Evolutionary conservation across 164 flowering plant genomes (phyloP), one percentile per base, ranked within the genome.

Genomic region (Protea cynaroides): DNA sequence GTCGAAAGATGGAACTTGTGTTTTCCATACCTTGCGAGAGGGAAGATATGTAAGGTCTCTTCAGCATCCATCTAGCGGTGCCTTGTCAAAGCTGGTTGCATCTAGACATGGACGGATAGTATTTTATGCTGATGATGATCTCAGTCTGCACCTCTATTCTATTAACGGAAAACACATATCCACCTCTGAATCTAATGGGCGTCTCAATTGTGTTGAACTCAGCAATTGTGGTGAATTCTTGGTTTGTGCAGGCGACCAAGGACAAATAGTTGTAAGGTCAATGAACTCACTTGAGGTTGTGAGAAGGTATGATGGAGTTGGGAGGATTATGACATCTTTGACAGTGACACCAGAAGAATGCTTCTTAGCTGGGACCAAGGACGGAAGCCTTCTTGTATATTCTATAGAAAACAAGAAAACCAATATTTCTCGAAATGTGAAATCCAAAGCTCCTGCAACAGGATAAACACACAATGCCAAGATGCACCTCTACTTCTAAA

Each of bases 161-260:
- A 84, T 91, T 49, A 94, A 94, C 76, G 99, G 99, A 55, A 91
- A 88, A 69, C 89, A 84, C 72, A 76, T 91, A 25, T 88, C 96
- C 29, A 62, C 83, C 57, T 83, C 85, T 62, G 97, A 91, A 70
- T 91, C 97, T 56, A 88, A 80, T 70, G 96, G 99, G 47, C 91
- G 97, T 50, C 92, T 94, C 63, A 86, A 87, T 72, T 88, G 93
- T 75, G 69, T 94, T 56, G 88, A 91, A 61, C 76, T 94, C 53
- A 91, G 99, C 71, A 64, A 69, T 51, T 92, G 97, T 69, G 99
- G 99, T 22, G 90, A 91, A 71, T 94, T 85, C 74, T 74, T 94
- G 69, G 92, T 83, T 62, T 89, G 94, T 77, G 94, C 96, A 1
- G 97, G 99, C 57, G 99, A 94, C 75, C 97, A 91, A 68, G 99